Evolutionary conservation across 2,329 filamentous ascomycete species (phyloP).

Genomic region (Phyllosticta capitalensis): DNA sequence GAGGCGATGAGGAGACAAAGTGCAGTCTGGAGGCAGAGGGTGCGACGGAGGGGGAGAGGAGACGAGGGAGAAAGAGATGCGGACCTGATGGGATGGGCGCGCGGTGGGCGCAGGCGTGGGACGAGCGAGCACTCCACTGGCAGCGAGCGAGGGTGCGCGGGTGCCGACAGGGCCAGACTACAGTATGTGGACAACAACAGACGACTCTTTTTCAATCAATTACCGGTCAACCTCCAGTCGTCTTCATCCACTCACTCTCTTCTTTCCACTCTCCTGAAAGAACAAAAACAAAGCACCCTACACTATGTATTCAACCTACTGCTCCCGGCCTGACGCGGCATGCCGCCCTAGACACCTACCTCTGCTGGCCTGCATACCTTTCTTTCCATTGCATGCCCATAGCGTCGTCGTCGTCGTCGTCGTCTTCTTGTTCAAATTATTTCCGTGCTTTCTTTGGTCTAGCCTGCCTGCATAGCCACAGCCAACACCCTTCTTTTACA

Average conservation of each 20-base stretch:
- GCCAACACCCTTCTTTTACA: not conserved
- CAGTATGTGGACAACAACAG: too few species aligned
- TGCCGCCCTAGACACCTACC: not conserved
- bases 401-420: not conserved
- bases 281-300: not conserved
- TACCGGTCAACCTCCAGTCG: too few species aligned
- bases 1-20: constrained; percentile 1
- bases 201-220: too few species aligned
- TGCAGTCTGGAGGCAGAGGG: constrained; percentile 8
- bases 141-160: not conserved
- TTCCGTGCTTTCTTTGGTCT: not conserved
- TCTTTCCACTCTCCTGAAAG: not conserved
- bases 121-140: too few species aligned
- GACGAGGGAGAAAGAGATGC: not conserved
- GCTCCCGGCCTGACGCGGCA: not conserved
- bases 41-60: not conserved
- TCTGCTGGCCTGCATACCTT: too few species aligned
- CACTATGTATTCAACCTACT: not conserved
- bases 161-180: not conserved
- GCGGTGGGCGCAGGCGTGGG: too few species aligned
- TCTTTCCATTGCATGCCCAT: not conserved
- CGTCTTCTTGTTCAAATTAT: not conserved
- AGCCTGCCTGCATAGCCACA: not conserved
- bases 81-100: not conserved
- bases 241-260: too few species aligned